Percentiles rank a stretch among this genome's conserved stretches.
These are phyloP conservation scores for Carex arenaria DNA, from an alignment of 202 grass and related monocot genomes.

Conservation along the genomic window DNA sequence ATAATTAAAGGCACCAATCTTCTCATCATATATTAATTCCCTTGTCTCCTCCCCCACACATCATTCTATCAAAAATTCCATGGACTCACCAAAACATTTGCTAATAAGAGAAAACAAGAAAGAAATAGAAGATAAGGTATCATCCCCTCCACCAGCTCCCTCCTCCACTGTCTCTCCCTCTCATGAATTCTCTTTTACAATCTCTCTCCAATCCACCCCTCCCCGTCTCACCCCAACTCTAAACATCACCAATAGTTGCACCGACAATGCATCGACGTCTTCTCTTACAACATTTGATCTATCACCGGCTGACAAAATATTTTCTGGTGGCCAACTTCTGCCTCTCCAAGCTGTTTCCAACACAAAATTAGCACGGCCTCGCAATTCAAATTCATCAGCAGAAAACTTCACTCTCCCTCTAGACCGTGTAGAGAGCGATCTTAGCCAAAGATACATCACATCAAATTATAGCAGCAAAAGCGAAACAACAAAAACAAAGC, in stretches of 20 bases:
- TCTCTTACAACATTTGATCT: not conserved
- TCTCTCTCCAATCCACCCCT: constrained; percentile 12
- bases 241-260: constrained; percentile 22
- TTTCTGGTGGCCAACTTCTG: constrained; percentile 27
- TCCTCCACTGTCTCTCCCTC: constrained; percentile 28
- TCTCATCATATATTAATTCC: constrained; percentile 11
- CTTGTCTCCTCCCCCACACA: not conserved
- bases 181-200: constrained; percentile 43
- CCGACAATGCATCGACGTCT: constrained; percentile 7
- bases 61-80: constrained; percentile 30
- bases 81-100: constrained; percentile 73
- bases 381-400: constrained; percentile 34
- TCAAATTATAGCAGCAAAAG: constrained; percentile 6
- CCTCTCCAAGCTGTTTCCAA: constrained; percentile 17
- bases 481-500: constrained; percentile 23
- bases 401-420: constrained; percentile 32
- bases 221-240: not conserved
- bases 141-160: not conserved
- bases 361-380: not conserved
- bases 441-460: constrained; percentile 34
- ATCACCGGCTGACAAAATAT: constrained; percentile 18
- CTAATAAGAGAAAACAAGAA: constrained; percentile 60
- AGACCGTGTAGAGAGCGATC: constrained; percentile 52
- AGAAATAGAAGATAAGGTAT: constrained; percentile 76
- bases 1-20: not conserved